Percentiles rank a stretch among this genome's conserved stretches.
Conservation (phyloP, 2,329 filamentous ascomycete species). For the Clarireedia sp. region DNA sequence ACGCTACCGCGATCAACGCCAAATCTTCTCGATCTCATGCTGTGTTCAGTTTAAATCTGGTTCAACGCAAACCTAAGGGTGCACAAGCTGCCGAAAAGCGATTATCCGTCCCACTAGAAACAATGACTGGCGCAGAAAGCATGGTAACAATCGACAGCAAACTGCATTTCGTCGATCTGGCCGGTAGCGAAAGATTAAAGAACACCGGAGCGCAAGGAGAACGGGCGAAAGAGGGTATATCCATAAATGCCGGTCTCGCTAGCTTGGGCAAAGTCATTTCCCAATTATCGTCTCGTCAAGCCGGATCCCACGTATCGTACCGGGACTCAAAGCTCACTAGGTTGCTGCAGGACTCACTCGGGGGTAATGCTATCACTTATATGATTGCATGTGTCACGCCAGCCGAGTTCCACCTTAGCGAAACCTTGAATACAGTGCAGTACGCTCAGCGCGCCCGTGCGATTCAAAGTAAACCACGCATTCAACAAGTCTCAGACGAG, state of each 20-base stretch:
- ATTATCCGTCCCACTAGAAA: conserved; percentile 77
- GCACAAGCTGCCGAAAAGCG: conserved; percentile 66
- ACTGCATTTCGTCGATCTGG: conserved; percentile 95
- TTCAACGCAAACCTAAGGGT: conserved; percentile 67
- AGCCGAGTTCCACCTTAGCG: conserved; percentile 92
- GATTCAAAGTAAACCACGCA: conserved; percentile 95
- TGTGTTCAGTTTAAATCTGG: conserved; percentile 88
- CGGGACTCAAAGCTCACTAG: conserved; percentile 96
- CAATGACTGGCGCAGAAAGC: conserved; percentile 59
- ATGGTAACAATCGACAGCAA: conserved; percentile 93
- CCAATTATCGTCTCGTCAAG: conserved; percentile 82
- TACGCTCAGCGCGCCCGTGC: conserved; percentile 93
- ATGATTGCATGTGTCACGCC: conserved; percentile 99
- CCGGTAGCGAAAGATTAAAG: conserved; percentile 92
- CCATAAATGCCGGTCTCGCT: conserved; percentile 92
- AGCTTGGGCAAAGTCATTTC: conserved; percentile 97
- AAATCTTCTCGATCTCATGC: conserved; percentile 97
- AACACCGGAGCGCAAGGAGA: conserved; percentile 95
- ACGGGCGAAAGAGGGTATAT: conserved; percentile 90
- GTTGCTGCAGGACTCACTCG: conserved; percentile 89
- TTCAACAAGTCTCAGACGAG: conserved; percentile 83
- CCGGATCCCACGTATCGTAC: conserved; percentile 90
- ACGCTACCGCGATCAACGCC: conserved; percentile 94
- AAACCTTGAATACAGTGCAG: conserved; percentile 94
- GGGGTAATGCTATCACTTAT: conserved; percentile 95